A percentile compares a stretch with the other conserved stretches of the same genome.
Evolutionary conservation across 805 yeast species (phyloP).

Genomic region (Wickerhamiella qilinensis): DNA sequence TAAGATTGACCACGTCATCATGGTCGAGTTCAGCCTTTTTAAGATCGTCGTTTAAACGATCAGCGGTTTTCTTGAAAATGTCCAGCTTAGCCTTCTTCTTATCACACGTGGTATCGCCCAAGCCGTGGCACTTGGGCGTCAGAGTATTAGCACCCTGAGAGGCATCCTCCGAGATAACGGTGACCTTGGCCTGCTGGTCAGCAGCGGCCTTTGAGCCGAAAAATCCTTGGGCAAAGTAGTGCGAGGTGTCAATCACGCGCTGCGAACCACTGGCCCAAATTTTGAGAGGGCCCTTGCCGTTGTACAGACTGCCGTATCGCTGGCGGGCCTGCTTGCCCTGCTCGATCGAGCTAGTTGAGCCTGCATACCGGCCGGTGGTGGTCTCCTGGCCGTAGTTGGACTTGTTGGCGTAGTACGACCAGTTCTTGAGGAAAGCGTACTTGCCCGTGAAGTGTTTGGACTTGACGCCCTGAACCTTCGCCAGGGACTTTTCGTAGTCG

Average conservation of each 20-base stretch:
- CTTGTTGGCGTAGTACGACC: slow-evolving; percentile 17
- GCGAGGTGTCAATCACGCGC: slow-evolving; percentile 34
- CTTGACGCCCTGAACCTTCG: slow-evolving; percentile 4
- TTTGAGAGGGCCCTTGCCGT: slow-evolving; percentile 25
- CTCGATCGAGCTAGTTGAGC: slow-evolving; percentile 28
- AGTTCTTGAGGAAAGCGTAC: slow-evolving; percentile 10
- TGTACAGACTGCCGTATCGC: slow-evolving; percentile 28
- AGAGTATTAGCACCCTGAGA: slow-evolving; percentile 41
- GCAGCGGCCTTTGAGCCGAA: slow-evolving; percentile 31
- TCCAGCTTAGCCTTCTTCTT: background rate
- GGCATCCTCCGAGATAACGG: slow-evolving; percentile 30
- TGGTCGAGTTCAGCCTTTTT: slow-evolving; percentile 27
- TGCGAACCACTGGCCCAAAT: slow-evolving; percentile 23
- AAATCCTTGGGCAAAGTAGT: slow-evolving; percentile 44
- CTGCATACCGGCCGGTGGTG: slow-evolving; percentile 30
- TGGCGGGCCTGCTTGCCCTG: slow-evolving; percentile 31
- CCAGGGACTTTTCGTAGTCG: slow-evolving; percentile 14
- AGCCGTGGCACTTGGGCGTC: slow-evolving; percentile 26
- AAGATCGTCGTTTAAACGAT: slow-evolving; percentile 18
- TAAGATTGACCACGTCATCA: slow-evolving; percentile 26
- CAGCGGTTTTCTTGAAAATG: slow-evolving; percentile 15
- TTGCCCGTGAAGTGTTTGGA: slow-evolving; percentile 8
- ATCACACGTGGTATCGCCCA: slow-evolving; percentile 1
- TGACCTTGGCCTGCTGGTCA: slow-evolving; percentile 23
- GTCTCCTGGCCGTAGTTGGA: slow-evolving; percentile 28